These are phyloP conservation scores for Paxillus involutus DNA, from an alignment of 768 basidiomycete species.

Conservation along the genomic window DNA sequence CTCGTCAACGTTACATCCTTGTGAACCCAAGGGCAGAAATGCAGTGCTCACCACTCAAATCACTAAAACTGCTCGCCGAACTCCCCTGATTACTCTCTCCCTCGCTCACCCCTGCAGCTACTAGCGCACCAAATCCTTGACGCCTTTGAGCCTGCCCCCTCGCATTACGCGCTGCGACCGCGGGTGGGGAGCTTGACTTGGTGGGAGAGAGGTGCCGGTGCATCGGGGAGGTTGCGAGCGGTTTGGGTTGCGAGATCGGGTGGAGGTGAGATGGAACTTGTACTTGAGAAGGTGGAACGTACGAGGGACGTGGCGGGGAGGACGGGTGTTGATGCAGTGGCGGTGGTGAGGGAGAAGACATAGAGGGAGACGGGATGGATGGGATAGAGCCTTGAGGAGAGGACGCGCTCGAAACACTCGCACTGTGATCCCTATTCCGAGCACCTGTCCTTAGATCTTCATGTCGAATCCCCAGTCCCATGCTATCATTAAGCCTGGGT, in stretches of 20 bases:
- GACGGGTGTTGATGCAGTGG: conserved; percentile 25
- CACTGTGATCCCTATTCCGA: conserved; percentile 58
- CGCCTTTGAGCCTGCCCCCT: conserved; percentile 50
- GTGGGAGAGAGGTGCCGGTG: conserved; percentile 50
- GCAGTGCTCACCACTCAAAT: conserved; percentile 67
- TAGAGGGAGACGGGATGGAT: conserved; percentile 73
- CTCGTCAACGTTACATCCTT: background rate
- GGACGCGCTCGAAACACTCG: conserved; percentile 71
- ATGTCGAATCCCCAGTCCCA: conserved; percentile 34
- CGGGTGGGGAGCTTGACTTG: conserved; percentile 64
- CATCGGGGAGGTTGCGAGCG: conserved; percentile 35
- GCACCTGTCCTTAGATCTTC: conserved; percentile 28
- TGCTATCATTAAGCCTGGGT: conserved; percentile 13
- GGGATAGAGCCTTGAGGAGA: conserved; percentile 81
- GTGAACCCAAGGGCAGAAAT: background rate
- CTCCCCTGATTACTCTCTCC: conserved; percentile 67
- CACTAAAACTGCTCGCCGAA: conserved; percentile 81
- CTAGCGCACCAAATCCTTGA: conserved; percentile 42
- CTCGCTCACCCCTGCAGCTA: conserved; percentile 46
- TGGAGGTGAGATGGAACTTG: conserved; percentile 11
- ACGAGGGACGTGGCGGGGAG: conserved; percentile 23
- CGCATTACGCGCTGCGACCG: conserved; percentile 54
- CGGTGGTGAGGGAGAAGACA: conserved; percentile 47
- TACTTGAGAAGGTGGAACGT: conserved; percentile 3
- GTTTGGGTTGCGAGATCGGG: conserved; percentile 14